These are phyloP conservation scores for Ceratocystis eucalypticola DNA, from an alignment of 2,329 filamentous ascomycete species.

Conservation along the genomic window DNA sequence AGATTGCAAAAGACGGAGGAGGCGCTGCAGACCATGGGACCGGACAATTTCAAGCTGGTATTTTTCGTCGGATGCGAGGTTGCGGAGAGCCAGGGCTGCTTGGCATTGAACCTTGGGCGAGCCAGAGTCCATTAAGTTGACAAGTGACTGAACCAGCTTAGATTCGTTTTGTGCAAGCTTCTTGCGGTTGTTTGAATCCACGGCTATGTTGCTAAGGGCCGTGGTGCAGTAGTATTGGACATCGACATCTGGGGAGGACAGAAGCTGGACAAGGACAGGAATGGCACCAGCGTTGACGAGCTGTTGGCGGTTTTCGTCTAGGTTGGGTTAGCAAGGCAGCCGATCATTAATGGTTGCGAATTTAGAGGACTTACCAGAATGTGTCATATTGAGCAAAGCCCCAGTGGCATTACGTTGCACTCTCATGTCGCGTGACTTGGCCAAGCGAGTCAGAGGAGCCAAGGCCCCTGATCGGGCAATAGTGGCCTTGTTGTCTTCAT, in stretches of 20 bases:
- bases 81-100: constrained; percentile 82
- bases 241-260: constrained; percentile 86
- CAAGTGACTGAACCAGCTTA: constrained; percentile 81
- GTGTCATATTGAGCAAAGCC: constrained; percentile 95
- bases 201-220: constrained; percentile 94
- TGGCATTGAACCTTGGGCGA: constrained; percentile 98
- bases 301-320: constrained; percentile 94
- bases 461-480: constrained; percentile 91
- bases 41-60: constrained; percentile 97
- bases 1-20: constrained; percentile 82
- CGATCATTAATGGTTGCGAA: background rate
- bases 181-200: constrained; percentile 80
- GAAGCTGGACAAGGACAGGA: constrained; percentile 85
- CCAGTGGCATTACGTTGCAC: constrained; percentile 96
- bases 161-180: constrained; percentile 83
- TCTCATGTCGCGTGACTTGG: constrained; percentile 96
- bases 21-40: constrained; percentile 67
- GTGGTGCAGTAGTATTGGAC: constrained; percentile 99
- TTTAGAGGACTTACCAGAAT: constrained; percentile 56
- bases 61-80: constrained; percentile 93
- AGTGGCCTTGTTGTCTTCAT: constrained; percentile 98
- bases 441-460: constrained; percentile 75
- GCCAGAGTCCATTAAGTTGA: constrained; percentile 92
- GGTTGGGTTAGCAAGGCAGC: constrained; percentile 21
- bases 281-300: constrained; percentile 97